Conservation (phyloP, 2,329 filamentous ascomycete species). For the Dothiorella sarmentorum region DNA sequence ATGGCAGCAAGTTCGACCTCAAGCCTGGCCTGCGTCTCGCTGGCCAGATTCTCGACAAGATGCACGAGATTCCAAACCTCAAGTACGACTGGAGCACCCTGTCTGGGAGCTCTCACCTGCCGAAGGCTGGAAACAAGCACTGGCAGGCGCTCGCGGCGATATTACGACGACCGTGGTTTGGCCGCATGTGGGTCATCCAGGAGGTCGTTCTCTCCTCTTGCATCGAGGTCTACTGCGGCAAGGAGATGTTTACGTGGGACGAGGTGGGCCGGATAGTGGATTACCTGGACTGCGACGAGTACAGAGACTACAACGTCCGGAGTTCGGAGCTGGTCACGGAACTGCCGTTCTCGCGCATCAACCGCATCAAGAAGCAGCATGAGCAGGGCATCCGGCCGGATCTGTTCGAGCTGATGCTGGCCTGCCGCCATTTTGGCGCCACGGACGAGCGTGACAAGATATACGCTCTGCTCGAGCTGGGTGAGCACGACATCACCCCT, state of each 20-base stretch:
- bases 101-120: neutral
- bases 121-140: neutral
- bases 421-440: slow-evolving; percentile 16
- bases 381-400: neutral
- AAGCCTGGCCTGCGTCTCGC: slow-evolving; percentile 6
- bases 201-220: slow-evolving; percentile 26
- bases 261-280: slow-evolving; percentile 12
- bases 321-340: slow-evolving; percentile 2
- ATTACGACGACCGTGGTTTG: slow-evolving; percentile 25
- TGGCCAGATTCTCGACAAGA: neutral
- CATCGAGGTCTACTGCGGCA: slow-evolving; percentile 12
- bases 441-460: slow-evolving; percentile 31
- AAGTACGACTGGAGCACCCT: slow-evolving; percentile 7
- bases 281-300: slow-evolving; percentile 13
- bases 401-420: slow-evolving; percentile 15
- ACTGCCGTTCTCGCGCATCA: slow-evolving; percentile 16
- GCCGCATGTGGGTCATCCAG: slow-evolving; percentile 31
- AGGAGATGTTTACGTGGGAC: slow-evolving; percentile 11
- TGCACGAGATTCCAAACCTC: neutral
- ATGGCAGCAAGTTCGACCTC: slow-evolving; percentile 14
- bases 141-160: slow-evolving; percentile 15
- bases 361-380: slow-evolving; percentile 17
- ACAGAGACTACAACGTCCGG: neutral
- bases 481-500: slow-evolving; percentile 10
- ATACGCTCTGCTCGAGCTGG: slow-evolving; percentile 28